A percentile compares a stretch with the other conserved stretches of the same genome.
These are phyloP conservation scores for Bipolaris sorokiniana DNA, from an alignment of 2,329 filamentous ascomycete species.

Conservation along the genomic window DNA sequence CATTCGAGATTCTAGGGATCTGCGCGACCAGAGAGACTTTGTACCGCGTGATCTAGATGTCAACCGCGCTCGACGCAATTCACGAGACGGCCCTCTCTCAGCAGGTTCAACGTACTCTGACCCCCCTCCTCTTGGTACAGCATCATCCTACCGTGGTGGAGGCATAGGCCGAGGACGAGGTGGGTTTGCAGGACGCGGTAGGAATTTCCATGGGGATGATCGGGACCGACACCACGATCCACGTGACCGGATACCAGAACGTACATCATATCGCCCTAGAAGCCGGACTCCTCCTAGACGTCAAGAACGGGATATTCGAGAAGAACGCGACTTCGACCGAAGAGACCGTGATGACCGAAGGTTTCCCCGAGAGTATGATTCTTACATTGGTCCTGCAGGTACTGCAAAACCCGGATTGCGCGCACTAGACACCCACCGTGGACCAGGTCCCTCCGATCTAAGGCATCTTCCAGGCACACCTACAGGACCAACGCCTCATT, in stretches of 20 bases:
- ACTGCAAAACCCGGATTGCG: conserved; percentile 39
- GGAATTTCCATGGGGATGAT: conserved; percentile 55
- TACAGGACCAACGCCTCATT: conserved; percentile 42
- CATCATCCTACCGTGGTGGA: conserved; percentile 60
- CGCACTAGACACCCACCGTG: conserved; percentile 41
- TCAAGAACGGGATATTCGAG: conserved; percentile 57
- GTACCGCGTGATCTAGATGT: conserved; percentile 68
- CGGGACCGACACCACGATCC: conserved; percentile 58
- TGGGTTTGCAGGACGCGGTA: conserved; percentile 54
- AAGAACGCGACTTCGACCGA: conserved; percentile 49
- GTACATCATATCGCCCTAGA: conserved; percentile 62
- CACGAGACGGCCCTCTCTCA: conserved; percentile 74
- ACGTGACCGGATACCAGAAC: conserved; percentile 41
- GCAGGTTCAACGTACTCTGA: conserved; percentile 75
- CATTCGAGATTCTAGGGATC: conserved; percentile 61
- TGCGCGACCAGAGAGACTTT: conserved; percentile 67
- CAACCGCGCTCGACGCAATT: conserved; percentile 70
- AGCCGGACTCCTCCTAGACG: conserved; percentile 67
- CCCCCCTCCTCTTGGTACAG: conserved; percentile 61
- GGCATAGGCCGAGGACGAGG: conserved; percentile 60
- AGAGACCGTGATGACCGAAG: conserved; percentile 52
- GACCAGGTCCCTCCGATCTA: conserved; percentile 34
- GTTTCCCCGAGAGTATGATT: conserved; percentile 55
- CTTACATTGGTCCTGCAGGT: conserved; percentile 47
- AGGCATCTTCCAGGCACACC: conserved; percentile 44